Base-by-base conservation (phyloP, 768 basidiomycete species). In the Obba rivulosa region DNA sequence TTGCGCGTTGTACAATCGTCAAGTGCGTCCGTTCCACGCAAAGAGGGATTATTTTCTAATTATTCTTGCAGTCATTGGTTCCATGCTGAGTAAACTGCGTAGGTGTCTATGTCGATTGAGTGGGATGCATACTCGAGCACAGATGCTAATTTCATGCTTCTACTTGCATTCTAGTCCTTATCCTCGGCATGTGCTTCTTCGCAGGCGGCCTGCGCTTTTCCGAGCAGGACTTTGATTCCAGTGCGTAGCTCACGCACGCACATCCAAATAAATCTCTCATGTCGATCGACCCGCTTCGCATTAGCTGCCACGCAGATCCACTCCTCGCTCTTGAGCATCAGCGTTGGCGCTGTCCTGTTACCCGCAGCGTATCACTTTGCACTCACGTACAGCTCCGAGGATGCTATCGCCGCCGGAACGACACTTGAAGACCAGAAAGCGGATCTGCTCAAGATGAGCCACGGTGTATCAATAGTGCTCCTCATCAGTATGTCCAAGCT, bases 121-220 rank as follows among this genome's bases (percentile, higher is more conserved):
- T 31, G 28, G 7, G 13, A 31, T 31, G 5, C 21, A 7, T 31
- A 31, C 13, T 31, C 28, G 28, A 13, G 16, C 34, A 23, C 43
- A 20, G 16, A 35, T 18, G 4, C 8, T 14, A 25, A 21, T 10
- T 21, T n/a, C 2, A 37, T 9, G 3, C 38, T n/a, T 18, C 16
- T 42, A 34, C 1, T 5, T 18, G 59, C 18, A 13, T 5, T 34
- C 18, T 38, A 90, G 87, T 93, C 1, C 78, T 93, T 35, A 88
- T 92, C 16, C 76, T 92, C 10, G 90, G 90, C 16, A 79, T 92
- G 65, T 88, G 87, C 56, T 88, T 91, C 66, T 85, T 92, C 52
- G 89, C 87, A 0, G 88, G 89, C 13, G 88, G 88, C 0, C 58
- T 82, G 53, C 75, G 78, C 13, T 91, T 83, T 55, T 80, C 84